Conservation (phyloP, 192 early-diverging fungal species). For the Pilaira anomala region DNA sequence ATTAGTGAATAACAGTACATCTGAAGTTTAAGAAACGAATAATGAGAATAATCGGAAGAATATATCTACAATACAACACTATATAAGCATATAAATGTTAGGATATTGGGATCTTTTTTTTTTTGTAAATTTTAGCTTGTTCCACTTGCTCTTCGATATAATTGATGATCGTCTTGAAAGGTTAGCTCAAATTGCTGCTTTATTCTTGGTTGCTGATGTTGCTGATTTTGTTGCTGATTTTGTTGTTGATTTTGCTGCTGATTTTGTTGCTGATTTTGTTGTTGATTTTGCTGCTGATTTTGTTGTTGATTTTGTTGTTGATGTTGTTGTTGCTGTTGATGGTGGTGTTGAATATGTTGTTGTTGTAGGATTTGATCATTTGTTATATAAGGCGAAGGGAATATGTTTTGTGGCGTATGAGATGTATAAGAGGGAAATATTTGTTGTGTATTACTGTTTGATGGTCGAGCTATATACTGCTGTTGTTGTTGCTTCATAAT, state of each 20-base stretch:
- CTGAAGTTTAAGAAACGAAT: too few relatives aligned
- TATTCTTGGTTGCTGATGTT: neutral
- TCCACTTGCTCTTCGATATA: neutral
- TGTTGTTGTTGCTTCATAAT: neutral
- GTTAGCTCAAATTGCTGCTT: conserved; percentile 2
- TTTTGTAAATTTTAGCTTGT: neutral
- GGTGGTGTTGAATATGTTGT: neutral
- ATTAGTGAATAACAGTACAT: too few relatives aligned
- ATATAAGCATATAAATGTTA: neutral
- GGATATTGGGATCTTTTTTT: neutral
- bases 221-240: neutral
- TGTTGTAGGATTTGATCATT: conserved; percentile 5
- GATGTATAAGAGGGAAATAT: neutral
- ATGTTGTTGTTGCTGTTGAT: neutral
- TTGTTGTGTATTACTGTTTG: neutral
- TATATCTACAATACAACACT: neutral
- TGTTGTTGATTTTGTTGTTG: neutral
- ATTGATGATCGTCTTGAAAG: neutral
- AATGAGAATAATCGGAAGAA: too few relatives aligned
- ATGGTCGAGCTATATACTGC: neutral
- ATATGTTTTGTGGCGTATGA: neutral
- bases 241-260: neutral
- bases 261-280: neutral
- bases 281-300: neutral
- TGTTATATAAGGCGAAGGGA: neutral